A percentile compares a stretch with the other conserved stretches of the same genome.
Evolutionary conservation across 2,329 filamentous ascomycete genomes (phyloP).

Genomic region (Aureobasidium vineae): DNA sequence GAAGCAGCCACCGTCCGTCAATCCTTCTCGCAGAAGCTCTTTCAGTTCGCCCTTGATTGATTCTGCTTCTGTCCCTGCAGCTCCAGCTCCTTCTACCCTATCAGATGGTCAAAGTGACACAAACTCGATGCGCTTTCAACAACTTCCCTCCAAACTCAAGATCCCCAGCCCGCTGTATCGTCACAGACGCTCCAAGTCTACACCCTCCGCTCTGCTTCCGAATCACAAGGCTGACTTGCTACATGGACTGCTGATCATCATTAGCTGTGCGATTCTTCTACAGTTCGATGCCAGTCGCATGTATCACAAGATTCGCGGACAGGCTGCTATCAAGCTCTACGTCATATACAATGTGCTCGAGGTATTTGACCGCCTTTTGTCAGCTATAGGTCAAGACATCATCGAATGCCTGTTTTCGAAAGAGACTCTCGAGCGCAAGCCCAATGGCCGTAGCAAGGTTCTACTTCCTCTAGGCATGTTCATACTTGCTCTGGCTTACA

Average conservation of each 20-base stretch:
- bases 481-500: conserved; percentile 79
- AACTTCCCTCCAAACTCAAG: conserved; percentile 10
- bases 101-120: conserved; percentile 1
- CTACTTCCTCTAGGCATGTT: conserved; percentile 90
- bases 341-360: conserved; percentile 99
- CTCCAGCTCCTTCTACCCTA: not conserved
- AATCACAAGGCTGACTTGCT: conserved; percentile 95
- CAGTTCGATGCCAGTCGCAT: conserved; percentile 92
- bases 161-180: conserved; percentile 39
- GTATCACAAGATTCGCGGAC: conserved; percentile 96
- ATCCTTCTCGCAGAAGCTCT: conserved; percentile 29
- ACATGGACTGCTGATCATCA: conserved; percentile 83
- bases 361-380: conserved; percentile 83
- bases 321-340: conserved; percentile 96
- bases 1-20: conserved; percentile 24
- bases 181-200: conserved; percentile 76
- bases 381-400: conserved; percentile 91
- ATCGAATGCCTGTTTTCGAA: conserved; percentile 92
- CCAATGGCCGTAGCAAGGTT: conserved; percentile 86
- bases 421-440: conserved; percentile 84
- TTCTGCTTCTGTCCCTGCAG: not conserved
- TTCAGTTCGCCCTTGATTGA: conserved; percentile 16
- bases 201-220: conserved; percentile 77
- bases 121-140: conserved; percentile 6
- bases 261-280: conserved; percentile 82